Conservation (phyloP, 73 alveolate species). For the Blepharisma japonicum region DNA sequence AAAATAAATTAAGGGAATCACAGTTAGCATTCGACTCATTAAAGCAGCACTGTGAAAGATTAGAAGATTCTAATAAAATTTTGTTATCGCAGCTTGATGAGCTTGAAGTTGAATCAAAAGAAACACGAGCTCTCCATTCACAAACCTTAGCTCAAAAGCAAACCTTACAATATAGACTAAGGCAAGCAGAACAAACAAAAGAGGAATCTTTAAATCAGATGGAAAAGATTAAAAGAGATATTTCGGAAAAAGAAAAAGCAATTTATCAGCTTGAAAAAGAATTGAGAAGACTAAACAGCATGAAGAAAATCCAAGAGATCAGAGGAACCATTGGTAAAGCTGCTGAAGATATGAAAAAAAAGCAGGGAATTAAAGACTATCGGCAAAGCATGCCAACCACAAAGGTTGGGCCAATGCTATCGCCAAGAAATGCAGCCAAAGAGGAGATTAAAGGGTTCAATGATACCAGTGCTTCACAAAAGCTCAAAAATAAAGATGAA, state of each 20-base stretch:
- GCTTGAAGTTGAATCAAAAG: not conserved
- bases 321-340: not conserved
- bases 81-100: not conserved
- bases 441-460: no score
- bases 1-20: no score
- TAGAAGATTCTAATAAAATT: no score
- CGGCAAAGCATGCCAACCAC: constrained; percentile 10
- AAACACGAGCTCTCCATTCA: not conserved
- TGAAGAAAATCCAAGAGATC: not conserved
- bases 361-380: not conserved
- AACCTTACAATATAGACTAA: not conserved
- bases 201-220: not conserved
- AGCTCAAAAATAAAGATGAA: no score
- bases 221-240: not conserved
- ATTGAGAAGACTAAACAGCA: not conserved
- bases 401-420: not conserved
- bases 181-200: not conserved
- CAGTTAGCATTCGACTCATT: no score
- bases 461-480: no score
- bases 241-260: not conserved
- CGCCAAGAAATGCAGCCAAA: not conserved
- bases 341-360: not conserved
- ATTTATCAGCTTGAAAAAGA: constrained; percentile 13
- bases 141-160: not conserved
- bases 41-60: no score